Conservation (phyloP, 2,329 filamentous ascomycete genomes). For the Penicillium polonicum region DNA sequence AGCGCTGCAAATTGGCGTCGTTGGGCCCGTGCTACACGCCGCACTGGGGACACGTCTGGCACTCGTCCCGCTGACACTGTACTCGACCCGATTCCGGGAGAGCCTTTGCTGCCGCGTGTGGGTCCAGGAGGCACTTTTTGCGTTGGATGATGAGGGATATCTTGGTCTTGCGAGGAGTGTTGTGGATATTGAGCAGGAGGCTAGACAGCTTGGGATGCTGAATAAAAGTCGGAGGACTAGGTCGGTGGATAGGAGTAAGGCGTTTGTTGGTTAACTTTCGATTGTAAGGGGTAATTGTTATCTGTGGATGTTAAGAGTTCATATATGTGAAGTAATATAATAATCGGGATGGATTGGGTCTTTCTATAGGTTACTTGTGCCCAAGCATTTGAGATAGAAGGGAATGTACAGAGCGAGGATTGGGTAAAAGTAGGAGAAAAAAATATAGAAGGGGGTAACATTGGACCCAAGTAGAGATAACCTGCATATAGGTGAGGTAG, state of each 20-base stretch:
- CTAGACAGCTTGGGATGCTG: slow-evolving; percentile 9
- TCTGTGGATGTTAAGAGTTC: not conserved
- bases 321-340: not conserved
- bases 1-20: slow-evolving; percentile 23
- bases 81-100: slow-evolving; percentile 23
- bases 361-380: slow-evolving; percentile 22
- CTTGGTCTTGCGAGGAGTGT: slow-evolving; percentile 17
- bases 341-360: slow-evolving; percentile 6
- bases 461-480: not conserved
- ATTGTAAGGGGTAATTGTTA: not conserved
- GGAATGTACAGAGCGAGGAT: slow-evolving; percentile 18
- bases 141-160: slow-evolving; percentile 26
- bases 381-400: not conserved
- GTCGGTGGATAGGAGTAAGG: slow-evolving; percentile 5
- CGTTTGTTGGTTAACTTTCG: not conserved
- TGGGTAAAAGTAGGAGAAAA: not conserved
- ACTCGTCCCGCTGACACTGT: slow-evolving; percentile 16
- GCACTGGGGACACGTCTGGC: slow-evolving; percentile 17
- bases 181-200: slow-evolving; percentile 21
- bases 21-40: slow-evolving; percentile 19
- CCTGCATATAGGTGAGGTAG: not conserved
- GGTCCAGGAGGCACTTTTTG: slow-evolving; percentile 27
- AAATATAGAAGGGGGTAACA: not conserved
- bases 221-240: slow-evolving; percentile 4
- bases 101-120: slow-evolving; percentile 23